phyloP scores from a whole-genome alignment of 2,329 filamentous ascomycete genomes.

The Ilyonectria sp. region DNA sequence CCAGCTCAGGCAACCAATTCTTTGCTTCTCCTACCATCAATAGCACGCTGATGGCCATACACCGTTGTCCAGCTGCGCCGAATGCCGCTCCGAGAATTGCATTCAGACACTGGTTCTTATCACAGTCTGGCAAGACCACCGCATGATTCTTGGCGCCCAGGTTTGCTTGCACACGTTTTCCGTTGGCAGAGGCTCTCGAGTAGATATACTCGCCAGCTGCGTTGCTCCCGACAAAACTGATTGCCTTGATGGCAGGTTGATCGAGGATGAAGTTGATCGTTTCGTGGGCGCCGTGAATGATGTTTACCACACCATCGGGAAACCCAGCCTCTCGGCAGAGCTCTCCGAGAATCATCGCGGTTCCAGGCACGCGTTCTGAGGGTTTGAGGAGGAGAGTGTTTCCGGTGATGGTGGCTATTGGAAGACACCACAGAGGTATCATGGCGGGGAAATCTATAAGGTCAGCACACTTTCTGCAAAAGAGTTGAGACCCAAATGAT shows the following conservation, averaged over 20 bases:
- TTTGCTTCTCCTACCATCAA: slow-evolving; percentile 88
- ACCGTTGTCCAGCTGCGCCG: slow-evolving; percentile 85
- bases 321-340: slow-evolving; percentile 84
- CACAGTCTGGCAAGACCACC: slow-evolving; percentile 85
- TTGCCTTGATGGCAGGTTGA: slow-evolving; percentile 63
- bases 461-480: slow-evolving; percentile 48
- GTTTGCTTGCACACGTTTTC: slow-evolving; percentile 89
- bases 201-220: slow-evolving; percentile 90
- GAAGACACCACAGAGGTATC: slow-evolving; percentile 91
- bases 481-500: not conserved
- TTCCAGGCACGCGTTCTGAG: slow-evolving; percentile 85
- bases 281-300: slow-evolving; percentile 83
- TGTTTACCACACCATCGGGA: slow-evolving; percentile 83
- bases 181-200: slow-evolving; percentile 80
- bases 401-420: slow-evolving; percentile 85
- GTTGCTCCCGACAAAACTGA: slow-evolving; percentile 85
- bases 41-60: slow-evolving; percentile 86
- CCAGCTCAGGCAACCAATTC: slow-evolving; percentile 83
- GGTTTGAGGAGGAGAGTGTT: slow-evolving; percentile 88
- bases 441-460: slow-evolving; percentile 84
- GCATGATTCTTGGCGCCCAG: slow-evolving; percentile 90
- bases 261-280: slow-evolving; percentile 89
- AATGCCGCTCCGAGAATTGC: slow-evolving; percentile 86
- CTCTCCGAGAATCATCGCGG: slow-evolving; percentile 86
- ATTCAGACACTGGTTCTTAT: slow-evolving; percentile 89